These are phyloP conservation scores for Raphanus sativus DNA, from an alignment of 345 rosid genomes.

Conservation along the genomic window DNA sequence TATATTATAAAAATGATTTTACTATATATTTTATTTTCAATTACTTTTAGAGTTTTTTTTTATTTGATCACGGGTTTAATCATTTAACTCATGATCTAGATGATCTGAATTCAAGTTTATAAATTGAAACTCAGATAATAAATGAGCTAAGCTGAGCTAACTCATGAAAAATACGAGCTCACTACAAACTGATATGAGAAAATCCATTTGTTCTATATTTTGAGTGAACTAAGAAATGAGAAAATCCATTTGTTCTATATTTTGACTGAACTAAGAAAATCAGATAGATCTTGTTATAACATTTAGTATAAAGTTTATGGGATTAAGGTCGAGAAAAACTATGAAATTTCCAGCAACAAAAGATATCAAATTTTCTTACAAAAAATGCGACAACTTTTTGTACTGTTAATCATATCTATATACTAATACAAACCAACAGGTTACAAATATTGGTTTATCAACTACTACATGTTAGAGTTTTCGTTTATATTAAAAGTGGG, in stretches of 20 bases:
- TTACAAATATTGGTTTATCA: background rate
- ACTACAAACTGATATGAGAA: no score
- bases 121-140: no score
- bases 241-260: no score
- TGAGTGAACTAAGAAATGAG: background rate
- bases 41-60: no score
- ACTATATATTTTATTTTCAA: no score
- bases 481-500: background rate
- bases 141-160: no score
- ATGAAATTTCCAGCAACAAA: background rate
- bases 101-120: no score
- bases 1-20: no score
- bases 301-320: background rate
- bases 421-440: background rate
- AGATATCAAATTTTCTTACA: background rate
- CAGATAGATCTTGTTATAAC: background rate
- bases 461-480: background rate
- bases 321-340: background rate
- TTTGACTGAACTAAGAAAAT: background rate
- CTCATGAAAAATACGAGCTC: no score
- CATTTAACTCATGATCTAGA: no score
- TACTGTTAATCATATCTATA: background rate
- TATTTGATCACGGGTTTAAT: no score
- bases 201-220: no score
- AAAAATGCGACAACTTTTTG: background rate